These are phyloP conservation scores for Calonectria pauciramosa DNA, from an alignment of 2,329 filamentous ascomycete species.

Conservation along the genomic window DNA sequence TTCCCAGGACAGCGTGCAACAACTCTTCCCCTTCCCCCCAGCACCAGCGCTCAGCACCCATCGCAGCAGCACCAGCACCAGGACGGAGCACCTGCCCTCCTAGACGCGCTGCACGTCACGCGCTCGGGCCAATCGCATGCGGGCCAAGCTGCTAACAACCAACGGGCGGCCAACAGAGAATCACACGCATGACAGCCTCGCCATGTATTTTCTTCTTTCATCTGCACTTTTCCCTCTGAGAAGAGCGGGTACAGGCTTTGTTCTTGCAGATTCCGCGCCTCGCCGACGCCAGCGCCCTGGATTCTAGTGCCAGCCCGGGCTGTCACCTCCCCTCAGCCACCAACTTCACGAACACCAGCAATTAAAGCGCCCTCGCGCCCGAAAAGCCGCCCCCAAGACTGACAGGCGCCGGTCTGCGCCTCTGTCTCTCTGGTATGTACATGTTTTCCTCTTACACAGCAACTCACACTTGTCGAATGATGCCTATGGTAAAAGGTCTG, in stretches of 20 bases:
- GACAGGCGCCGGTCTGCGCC: not conserved
- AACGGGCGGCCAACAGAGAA: slow-evolving; percentile 24
- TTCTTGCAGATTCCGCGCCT: not conserved
- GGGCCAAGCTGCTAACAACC: slow-evolving; percentile 27
- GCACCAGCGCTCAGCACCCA: not conserved
- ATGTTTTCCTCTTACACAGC: not conserved
- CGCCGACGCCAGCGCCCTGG: slow-evolving; percentile 17
- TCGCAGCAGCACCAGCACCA: not conserved
- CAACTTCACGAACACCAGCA: not conserved
- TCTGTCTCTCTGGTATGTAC: not conserved
- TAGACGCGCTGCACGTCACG: slow-evolving; percentile 20
- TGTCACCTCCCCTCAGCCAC: not conserved
- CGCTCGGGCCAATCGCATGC: slow-evolving; percentile 39
- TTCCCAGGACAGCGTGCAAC: not conserved
- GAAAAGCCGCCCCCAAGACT: not conserved
- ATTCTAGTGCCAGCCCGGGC: not conserved
- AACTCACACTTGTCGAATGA: slow-evolving; percentile 56
- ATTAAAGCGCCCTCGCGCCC: not conserved
- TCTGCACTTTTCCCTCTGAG: slow-evolving; percentile 10
- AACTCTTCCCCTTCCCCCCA: not conserved
- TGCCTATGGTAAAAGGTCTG: slow-evolving; percentile 77
- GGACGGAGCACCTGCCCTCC: not conserved
- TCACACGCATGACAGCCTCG: slow-evolving; percentile 33
- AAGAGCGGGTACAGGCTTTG: slow-evolving; percentile 12
- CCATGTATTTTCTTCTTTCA: slow-evolving; percentile 31